phyloP scores from a whole-genome alignment of 1,284 basidiomycete species.

The Anthracocystis walkeri region DNA sequence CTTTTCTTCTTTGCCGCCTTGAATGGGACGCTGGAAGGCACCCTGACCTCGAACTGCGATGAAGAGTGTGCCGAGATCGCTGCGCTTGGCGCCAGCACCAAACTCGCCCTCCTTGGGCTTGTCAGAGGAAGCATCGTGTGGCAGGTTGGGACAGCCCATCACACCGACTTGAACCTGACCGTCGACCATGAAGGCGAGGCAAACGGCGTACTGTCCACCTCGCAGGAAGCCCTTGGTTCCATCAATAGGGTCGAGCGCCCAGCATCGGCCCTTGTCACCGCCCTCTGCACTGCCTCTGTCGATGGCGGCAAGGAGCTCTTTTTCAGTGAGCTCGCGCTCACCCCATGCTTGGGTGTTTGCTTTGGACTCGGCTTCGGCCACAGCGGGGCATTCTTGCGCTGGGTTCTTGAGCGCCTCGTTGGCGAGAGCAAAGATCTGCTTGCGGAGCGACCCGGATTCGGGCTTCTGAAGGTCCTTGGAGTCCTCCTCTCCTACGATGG shows the following conservation, averaged over 20 bases:
- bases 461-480: constrained; percentile 76
- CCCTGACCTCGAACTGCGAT: constrained; percentile 64
- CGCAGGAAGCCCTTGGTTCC: constrained; percentile 95
- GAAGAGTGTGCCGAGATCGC: constrained; percentile 64
- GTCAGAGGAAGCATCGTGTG: constrained; percentile 71
- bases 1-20: constrained; percentile 46
- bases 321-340: constrained; percentile 70
- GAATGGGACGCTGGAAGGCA: constrained; percentile 60
- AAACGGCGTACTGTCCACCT: constrained; percentile 96
- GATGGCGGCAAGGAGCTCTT: constrained; percentile 82
- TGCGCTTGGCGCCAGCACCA: constrained; percentile 41
- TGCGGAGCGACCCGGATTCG: constrained; percentile 72
- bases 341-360: constrained; percentile 69
- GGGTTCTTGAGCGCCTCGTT: constrained; percentile 78
- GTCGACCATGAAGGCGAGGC: constrained; percentile 88
- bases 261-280: constrained; percentile 80
- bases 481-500: constrained; percentile 96
- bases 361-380: constrained; percentile 35
- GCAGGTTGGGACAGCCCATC: constrained; percentile 93
- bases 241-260: constrained; percentile 92
- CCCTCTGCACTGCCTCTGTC: constrained; percentile 87
- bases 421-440: constrained; percentile 83
- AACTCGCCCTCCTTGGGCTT: constrained; percentile 67
- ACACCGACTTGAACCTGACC: constrained; percentile 80
- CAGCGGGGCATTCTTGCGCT: constrained; percentile 70